phyloP scores from a whole-genome alignment of 1,139 yeast genomes.

The Scheffersomyces cryptocercus region DNA sequence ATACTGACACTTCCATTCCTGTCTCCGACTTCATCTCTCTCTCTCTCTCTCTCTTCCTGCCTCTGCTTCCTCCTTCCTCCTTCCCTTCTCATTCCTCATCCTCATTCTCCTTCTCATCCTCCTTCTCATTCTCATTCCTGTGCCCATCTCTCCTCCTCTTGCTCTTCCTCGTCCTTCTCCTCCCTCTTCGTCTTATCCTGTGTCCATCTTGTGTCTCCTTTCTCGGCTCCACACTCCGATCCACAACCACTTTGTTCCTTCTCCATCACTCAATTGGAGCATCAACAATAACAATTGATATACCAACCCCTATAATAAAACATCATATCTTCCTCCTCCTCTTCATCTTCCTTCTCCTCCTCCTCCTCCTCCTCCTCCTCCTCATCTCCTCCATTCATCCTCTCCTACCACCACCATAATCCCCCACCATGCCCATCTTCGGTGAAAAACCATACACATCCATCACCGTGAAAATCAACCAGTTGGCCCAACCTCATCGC shows the following conservation, averaged over 20 bases:
- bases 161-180: too few species aligned
- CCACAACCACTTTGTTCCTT: too few species aligned
- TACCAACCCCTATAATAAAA: too few species aligned
- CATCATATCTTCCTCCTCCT: neutral
- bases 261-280: too few species aligned
- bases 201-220: too few species aligned
- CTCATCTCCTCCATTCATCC: too few species aligned
- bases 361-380: neutral
- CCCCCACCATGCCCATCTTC: slow-evolving; percentile 39
- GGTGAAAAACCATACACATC: slow-evolving; percentile 57
- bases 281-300: too few species aligned
- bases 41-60: neutral
- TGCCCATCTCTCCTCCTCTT: too few species aligned
- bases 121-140: neutral
- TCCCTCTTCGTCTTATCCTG: too few species aligned
- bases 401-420: neutral
- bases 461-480: slow-evolving; percentile 53
- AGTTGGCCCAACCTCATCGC: slow-evolving; percentile 40
- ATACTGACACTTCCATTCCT: neutral
- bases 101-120: neutral
- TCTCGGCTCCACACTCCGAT: too few species aligned
- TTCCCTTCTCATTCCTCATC: neutral
- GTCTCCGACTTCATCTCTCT: neutral
- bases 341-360: neutral
- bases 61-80: neutral